phyloP scores from a whole-genome alignment of 1,284 basidiomycete genomes.

The Ustilago curta region DNA sequence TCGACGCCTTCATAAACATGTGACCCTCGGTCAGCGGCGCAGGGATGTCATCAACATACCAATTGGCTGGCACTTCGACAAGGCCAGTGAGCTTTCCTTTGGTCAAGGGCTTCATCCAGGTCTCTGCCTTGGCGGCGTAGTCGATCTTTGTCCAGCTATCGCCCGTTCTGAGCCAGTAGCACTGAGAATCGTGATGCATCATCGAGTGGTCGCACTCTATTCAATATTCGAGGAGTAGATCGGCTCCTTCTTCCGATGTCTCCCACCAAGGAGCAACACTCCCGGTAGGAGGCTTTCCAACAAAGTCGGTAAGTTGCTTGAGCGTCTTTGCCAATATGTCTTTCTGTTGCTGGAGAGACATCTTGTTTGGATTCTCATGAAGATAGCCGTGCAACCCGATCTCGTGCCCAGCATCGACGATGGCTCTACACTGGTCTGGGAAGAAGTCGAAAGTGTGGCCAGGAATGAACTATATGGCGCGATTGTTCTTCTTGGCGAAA shows the following conservation, averaged over 20 bases:
- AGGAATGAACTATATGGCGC: conserved; percentile 75
- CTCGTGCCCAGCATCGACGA: conserved; percentile 79
- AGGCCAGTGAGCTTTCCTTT: conserved; percentile 77
- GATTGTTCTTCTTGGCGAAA: conserved; percentile 77
- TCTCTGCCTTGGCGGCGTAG: conserved; percentile 74
- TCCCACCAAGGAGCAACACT: conserved; percentile 85
- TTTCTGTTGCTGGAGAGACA: conserved; percentile 78
- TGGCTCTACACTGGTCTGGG: conserved; percentile 76
- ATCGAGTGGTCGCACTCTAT: conserved; percentile 77
- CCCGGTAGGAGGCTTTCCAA: conserved; percentile 76
- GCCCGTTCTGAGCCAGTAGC: conserved; percentile 78
- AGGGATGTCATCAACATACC: conserved; percentile 77
- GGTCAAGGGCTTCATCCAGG: conserved; percentile 81
- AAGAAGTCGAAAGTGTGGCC: conserved; percentile 78
- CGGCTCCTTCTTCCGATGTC: conserved; percentile 77
- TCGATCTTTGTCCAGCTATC: conserved; percentile 82
- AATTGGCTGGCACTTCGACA: conserved; percentile 81
- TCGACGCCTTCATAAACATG: conserved; percentile 79
- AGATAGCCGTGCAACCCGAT: conserved; percentile 69
- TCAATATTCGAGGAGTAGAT: conserved; percentile 79
- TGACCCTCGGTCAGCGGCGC: no score
- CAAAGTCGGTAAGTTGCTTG: conserved; percentile 78
- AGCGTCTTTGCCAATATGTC: conserved; percentile 80
- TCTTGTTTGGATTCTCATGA: conserved; percentile 71
- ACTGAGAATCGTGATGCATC: conserved; percentile 73